phyloP scores from a whole-genome alignment of 164 flowering plant species.

The Vitis vinifera region DNA sequence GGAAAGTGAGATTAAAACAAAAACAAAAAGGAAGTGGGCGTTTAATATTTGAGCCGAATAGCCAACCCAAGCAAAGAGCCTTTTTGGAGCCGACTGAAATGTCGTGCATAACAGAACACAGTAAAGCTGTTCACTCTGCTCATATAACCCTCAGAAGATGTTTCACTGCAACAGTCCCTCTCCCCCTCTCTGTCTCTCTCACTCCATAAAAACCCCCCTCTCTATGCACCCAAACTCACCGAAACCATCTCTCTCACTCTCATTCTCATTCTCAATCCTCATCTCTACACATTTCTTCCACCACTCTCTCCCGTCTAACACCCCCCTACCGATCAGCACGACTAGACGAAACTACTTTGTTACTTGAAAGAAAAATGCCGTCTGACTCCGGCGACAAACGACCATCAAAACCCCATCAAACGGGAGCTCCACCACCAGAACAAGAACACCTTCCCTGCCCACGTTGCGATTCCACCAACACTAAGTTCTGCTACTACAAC shows the following conservation, averaged over 20 bases:
- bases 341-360: no score
- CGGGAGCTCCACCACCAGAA: slow-evolving; percentile 42
- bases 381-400: slow-evolving; percentile 32
- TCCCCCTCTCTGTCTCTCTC: slow-evolving; percentile 17
- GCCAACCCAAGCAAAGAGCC: slow-evolving; percentile 14
- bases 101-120: slow-evolving; percentile 24
- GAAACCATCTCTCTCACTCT: not conserved
- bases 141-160: slow-evolving; percentile 17
- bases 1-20: not conserved
- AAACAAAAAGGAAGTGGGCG: no score
- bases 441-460: slow-evolving; percentile 67
- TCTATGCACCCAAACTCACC: not conserved
- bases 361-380: slow-evolving; percentile 20
- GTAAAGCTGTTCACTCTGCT: slow-evolving; percentile 17
- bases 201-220: slow-evolving; percentile 17
- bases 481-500: slow-evolving; percentile 87
- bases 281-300: not conserved
- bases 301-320: not conserved
- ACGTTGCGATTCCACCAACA: slow-evolving; percentile 68
- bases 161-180: slow-evolving; percentile 2
- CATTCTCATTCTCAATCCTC: not conserved
- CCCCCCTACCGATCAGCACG: no score
- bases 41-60: slow-evolving; percentile 1
- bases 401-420: slow-evolving; percentile 16
- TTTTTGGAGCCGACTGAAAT: slow-evolving; percentile 33